Base-by-base conservation (phyloP, 441 rosid species). In the Dalechampia spathulata region DNA sequence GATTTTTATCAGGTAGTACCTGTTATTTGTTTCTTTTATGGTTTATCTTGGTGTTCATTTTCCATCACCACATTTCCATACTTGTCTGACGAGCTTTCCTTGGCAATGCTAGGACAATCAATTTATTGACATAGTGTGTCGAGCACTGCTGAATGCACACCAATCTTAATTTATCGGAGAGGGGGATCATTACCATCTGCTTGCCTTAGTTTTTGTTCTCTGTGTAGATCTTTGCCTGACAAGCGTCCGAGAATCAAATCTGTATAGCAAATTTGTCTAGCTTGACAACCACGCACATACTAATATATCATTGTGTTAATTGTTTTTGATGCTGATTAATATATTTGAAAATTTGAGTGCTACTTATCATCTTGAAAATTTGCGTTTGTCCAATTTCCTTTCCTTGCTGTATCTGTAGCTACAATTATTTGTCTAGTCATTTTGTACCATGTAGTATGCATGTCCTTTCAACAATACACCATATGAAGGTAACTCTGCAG, bases 41-140 rank as follows among this genome's bases (percentile, higher is more conserved):
- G 22, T 22, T 23, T 0, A 12, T 21, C n/a, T n/a, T 37, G 23
- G 23, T 43, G 6, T 43, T 43, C 8, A 49, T 28, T 5, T 21
- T 1, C 28, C 43, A 9, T 25, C 40, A 1, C 30, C 14, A 10
- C 43, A 6, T 58, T 48, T 36, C 3, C 4, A 21, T 15, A 14
- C 15, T 8, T 14, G 46, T 58, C 71, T 65, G 20, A 64, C 45
- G 15, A 49, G 17, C 34, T 16, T 42, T 56, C 34, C 15, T 27
- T 26, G n/a, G 44, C 9, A 63, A 26, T 69, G 40, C 48, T 74
- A 92, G 98, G 88, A 86, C 63, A 67, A 83, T 74, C 90, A 86
- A 57, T 89, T 92, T 61, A 72, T 92, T 20, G 96, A 92, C 74
- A 80, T 81, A 84, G 80, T 92, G 20, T 67, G 74, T 60, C 71